Evolutionary conservation across 306 rosid genomes (phyloP), one percentile per base, ranked within the genome.

Genomic region (Gynostemma pentaphyllum): DNA sequence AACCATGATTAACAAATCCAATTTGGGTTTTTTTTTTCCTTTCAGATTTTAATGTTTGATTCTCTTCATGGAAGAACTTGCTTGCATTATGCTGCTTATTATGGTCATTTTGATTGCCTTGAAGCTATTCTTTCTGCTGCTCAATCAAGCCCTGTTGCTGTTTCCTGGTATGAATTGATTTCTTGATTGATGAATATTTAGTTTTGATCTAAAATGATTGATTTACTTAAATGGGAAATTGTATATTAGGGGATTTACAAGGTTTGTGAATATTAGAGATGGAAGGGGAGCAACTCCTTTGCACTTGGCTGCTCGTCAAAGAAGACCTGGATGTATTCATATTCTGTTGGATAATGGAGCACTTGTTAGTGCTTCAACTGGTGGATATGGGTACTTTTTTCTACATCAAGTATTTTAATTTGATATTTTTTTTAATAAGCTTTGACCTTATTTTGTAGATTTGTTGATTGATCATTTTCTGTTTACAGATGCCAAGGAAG

Each of bases 191-290:
- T 2, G 40, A 47, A 2, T 28, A 19, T 54, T 67, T n/a, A 14
- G 29, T 41, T 16, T 42, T 41, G 14, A 22, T 30, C 5, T 2
- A 32, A 12, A 34, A 14, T 9, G 15, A 48, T 32, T 22, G 41
- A 28, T 63, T 45, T 48, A 49, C 21, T 49, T 21, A n/a, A n/a
- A n/a, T n/a, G n/a, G n/a, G n/a, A n/a, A n/a, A 19, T 37, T 50
- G 23, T 36, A 10, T 9, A 70, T 29, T 67, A 94, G 99, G 99
- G 99, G 99, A 27, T 94, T 86, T 76, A 78, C 81, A 14, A 78
- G 99, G 66, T 94, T 88, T 78, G 95, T 94, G 83, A 94, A 94
- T 78, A 78, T 94, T 68, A 81, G 94, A 81, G 99, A 94, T 69
- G 94, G 80, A 16, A 81, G 73, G 47, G 95, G 99, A 55, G 94